phyloP scores from a whole-genome alignment of 2,329 filamentous ascomycete genomes.

The Ceratocystis smalleyi region DNA sequence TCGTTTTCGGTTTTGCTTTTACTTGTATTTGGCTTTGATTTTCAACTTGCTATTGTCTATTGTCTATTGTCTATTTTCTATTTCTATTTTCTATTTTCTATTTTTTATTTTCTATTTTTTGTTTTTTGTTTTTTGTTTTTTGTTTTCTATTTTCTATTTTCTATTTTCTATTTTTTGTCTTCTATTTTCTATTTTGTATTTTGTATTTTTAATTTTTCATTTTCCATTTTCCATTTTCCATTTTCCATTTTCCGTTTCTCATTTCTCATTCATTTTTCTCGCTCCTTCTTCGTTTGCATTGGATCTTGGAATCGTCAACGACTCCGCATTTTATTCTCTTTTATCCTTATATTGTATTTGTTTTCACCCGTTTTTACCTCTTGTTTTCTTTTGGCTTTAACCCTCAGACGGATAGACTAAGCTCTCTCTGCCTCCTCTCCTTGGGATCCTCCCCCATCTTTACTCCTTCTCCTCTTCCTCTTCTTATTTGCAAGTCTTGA shows the following conservation, averaged over 20 bases:
- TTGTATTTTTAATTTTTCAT: background rate
- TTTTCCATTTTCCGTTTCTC: background rate
- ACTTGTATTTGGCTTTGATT: too few relatives aligned
- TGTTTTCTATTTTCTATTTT: background rate
- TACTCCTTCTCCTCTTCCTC: background rate
- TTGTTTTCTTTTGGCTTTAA: slow-evolving; percentile 4
- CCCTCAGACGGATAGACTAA: too few relatives aligned
- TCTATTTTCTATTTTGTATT: background rate
- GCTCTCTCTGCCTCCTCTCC: background rate
- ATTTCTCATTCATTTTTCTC: too few relatives aligned
- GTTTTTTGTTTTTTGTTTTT: background rate
- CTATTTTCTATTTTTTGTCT: background rate
- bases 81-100: slow-evolving; percentile 1
- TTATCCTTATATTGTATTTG: too few relatives aligned
- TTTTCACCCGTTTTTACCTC: background rate
- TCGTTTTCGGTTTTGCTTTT: background rate
- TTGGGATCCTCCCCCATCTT: background rate
- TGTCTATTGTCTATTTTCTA: background rate
- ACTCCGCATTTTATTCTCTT: background rate
- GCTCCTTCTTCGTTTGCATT: background rate
- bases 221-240: background rate
- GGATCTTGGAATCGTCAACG: background rate
- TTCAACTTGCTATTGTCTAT: too few relatives aligned
- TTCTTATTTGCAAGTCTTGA: background rate
- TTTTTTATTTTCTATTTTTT: background rate